Base-by-base conservation (phyloP, 2,329 filamentous ascomycete species). In the Hirsutella thompsonii region DNA sequence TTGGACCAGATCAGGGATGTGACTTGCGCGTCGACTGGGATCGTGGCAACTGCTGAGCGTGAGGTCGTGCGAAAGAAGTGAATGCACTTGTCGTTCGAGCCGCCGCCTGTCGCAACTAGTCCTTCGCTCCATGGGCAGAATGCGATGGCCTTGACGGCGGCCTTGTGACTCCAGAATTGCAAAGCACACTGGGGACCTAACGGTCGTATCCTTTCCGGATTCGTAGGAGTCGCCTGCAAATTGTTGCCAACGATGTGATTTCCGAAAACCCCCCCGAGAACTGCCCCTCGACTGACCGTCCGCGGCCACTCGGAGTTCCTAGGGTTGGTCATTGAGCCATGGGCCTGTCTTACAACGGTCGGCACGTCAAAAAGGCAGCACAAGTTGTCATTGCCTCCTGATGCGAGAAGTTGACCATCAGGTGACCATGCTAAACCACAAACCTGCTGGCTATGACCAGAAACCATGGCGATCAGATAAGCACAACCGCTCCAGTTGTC, bases 81-180 rank as follows among this genome's bases (percentile, higher is more conserved):
- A 43, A 98, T 94, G 58, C 87, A 87, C 52, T 87, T 86, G 63
- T 98, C 90, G 53, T 93, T 94, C 36, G 85, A 90, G 20, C 92
- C 92, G 32, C 92, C 90, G 3, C 92, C 88, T 1, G 90, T 93
- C 13, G 92, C 92, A 32, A 98, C 63, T 4, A 98, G 71, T 3
- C 82, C 83, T 20, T 83, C 76, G 42, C 90, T 83, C 90, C 89
- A 98, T 0, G 92, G 90, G 47, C 90, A 94, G 61, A 96, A 96
- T 2, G 92, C 88, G 50, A 96, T 92, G 26, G 92, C 92, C 61
- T 98, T 98, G 49, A 96, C 84, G 2, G 92, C 92, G 1, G 90
- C 90, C 20, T 77, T 77, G 57, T 98, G 87, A 10, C 69, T 60
- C 75, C 87, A 92, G 26, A 73, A 73, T 57, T 94, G 79, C 51